Percentiles rank a stretch among this genome's conserved stretches.
phyloP scores from a whole-genome alignment of 192 early-diverging fungal species.

The Coemansia sp. region DNA sequence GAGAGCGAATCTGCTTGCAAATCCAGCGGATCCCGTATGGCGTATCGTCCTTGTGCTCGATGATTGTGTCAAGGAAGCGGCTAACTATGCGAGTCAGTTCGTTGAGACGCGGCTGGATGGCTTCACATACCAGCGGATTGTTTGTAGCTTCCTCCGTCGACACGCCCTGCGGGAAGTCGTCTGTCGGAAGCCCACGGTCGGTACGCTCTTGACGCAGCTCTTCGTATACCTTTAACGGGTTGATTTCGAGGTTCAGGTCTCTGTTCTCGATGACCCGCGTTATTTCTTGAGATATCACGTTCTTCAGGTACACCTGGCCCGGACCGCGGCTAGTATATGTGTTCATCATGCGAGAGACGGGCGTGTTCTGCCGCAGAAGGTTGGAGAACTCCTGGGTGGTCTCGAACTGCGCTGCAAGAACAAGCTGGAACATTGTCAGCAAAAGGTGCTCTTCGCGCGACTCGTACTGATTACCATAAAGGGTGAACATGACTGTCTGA shows the following conservation, averaged over 20 bases:
- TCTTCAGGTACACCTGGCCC: constrained; percentile 90
- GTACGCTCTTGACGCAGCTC: constrained; percentile 44
- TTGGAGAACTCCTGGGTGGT: constrained; percentile 85
- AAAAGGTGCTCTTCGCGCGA: constrained; percentile 92
- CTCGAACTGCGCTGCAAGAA: constrained; percentile 90
- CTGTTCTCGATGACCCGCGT: constrained; percentile 75
- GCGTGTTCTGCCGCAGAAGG: constrained; percentile 90
- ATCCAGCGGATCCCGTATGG: constrained; percentile 98
- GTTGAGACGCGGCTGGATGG: constrained; percentile 75
- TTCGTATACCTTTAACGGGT: constrained; percentile 80
- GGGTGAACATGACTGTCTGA: constrained; percentile 94
- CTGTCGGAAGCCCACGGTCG: constrained; percentile 30
- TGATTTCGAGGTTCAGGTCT: constrained; percentile 89
- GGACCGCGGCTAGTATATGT: constrained; percentile 92
- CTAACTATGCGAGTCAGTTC: constrained; percentile 86
- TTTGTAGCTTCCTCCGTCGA: constrained; percentile 77
- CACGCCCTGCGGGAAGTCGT: constrained; percentile 70
- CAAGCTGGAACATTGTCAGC: constrained; percentile 95
- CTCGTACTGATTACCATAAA: constrained; percentile 97
- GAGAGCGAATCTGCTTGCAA: constrained; percentile 92
- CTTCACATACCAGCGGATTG: constrained; percentile 80
- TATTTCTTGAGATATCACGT: constrained; percentile 78
- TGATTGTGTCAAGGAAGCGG: constrained; percentile 82
- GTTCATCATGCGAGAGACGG: constrained; percentile 97
- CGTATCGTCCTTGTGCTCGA: constrained; percentile 75